These are phyloP conservation scores for Diplodia seriata DNA, from an alignment of 2,329 filamentous ascomycete genomes.

Conservation along the genomic window DNA sequence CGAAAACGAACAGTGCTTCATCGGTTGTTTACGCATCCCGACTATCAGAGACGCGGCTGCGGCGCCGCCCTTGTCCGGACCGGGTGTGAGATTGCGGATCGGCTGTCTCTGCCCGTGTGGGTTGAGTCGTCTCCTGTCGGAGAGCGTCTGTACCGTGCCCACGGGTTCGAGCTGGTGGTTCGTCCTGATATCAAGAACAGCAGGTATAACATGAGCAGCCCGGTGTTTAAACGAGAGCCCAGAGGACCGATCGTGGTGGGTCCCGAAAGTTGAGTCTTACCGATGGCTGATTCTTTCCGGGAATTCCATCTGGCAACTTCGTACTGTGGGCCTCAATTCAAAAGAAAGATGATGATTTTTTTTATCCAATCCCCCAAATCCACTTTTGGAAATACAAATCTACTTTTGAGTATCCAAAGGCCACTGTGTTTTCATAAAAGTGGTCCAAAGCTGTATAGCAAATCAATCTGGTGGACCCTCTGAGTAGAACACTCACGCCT, in stretches of 20 bases:
- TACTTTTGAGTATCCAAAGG: too few relatives aligned
- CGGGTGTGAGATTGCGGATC: conserved; percentile 46
- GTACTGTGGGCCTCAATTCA: too few relatives aligned
- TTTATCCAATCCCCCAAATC: too few relatives aligned
- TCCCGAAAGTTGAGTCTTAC: not conserved
- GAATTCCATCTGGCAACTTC: not conserved
- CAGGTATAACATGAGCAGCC: conserved; percentile 32
- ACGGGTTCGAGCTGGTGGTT: conserved; percentile 38
- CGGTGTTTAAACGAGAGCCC: conserved; percentile 34
- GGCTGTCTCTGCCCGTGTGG: conserved; percentile 42
- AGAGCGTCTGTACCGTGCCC: conserved; percentile 38
- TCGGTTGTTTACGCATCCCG: conserved; percentile 46
- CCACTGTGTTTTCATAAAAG: too few relatives aligned
- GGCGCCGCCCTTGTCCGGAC: conserved; percentile 49
- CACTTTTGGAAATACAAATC: too few relatives aligned
- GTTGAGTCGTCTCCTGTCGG: conserved; percentile 40
- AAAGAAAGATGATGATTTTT: too few relatives aligned
- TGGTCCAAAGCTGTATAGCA: too few relatives aligned
- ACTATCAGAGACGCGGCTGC: conserved; percentile 47
- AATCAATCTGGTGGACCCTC: too few relatives aligned
- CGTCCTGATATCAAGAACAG: conserved; percentile 32
- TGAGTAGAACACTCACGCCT: not conserved
- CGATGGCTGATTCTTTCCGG: too few relatives aligned
- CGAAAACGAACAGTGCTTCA: conserved; percentile 41
- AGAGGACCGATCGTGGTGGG: conserved; percentile 35